Evolutionary conservation across 139 green algal genomes (phyloP).

Genomic region (Tetradesmus lagerheimii): DNA sequence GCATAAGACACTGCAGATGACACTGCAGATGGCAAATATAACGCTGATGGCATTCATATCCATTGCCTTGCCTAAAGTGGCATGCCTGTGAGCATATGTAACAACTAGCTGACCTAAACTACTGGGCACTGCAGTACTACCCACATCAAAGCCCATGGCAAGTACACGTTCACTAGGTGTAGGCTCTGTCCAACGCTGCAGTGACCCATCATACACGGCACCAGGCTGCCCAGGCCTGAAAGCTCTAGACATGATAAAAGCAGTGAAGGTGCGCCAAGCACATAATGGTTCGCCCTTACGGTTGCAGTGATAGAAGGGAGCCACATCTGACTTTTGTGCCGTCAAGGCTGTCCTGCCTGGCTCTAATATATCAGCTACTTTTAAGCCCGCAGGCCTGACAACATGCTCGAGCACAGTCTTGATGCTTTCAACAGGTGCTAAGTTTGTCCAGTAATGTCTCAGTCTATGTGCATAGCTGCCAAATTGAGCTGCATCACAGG

Average conservation of each 20-base stretch:
- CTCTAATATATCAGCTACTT: not conserved
- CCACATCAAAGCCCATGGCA: not conserved
- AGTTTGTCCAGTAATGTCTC: conserved; percentile 42
- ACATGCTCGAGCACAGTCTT: not conserved
- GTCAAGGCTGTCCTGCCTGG: not conserved
- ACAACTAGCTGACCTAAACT: too few species aligned
- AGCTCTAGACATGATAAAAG: not conserved
- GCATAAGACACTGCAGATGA: too few species aligned
- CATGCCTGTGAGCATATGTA: not conserved
- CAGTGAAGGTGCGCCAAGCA: not conserved
- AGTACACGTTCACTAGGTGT: not conserved
- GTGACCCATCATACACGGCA: not conserved
- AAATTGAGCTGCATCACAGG: conserved; percentile 29
- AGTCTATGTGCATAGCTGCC: conserved; percentile 25
- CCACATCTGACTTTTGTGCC: not conserved
- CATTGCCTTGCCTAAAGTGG: not conserved
- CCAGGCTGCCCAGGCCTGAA: not conserved
- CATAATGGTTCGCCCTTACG: not conserved
- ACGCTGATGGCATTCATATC: not conserved
- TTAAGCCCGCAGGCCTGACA: not conserved
- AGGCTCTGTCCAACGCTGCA: not conserved
- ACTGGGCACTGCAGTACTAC: not conserved
- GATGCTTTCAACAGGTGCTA: not conserved
- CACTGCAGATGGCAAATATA: conserved; percentile 1
- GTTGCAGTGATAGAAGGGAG: conserved; percentile 7